Evolutionary conservation across 2,329 filamentous ascomycete species (phyloP), one percentile per base, ranked within the genome.

Genomic region (Phaeomoniella chlamydospora): DNA sequence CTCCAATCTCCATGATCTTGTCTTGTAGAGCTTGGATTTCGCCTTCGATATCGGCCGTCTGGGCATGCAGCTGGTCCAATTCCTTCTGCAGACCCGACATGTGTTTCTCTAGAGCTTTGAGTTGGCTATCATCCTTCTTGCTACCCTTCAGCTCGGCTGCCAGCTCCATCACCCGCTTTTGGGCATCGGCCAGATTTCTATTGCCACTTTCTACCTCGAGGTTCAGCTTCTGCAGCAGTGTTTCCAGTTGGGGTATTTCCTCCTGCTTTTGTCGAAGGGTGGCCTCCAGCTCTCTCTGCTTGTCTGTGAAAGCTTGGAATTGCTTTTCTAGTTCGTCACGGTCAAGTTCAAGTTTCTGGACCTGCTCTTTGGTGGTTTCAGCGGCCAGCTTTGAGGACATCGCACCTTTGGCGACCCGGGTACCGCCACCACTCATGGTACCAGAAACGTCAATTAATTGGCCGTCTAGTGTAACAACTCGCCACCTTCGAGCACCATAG

Each of bases 1-100:
- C 90, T 51, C 90, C 90, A 43, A 94, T 80, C 57, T 94, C 80
- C 90, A 98, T 96, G 51, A 98, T 98, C 66, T 87, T 93, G 68
- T 90, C 80, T 54, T 98, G 88, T 1, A 98, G 67, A 14, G 70
- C 70, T 59, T 93, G 88, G 59, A 98, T 96, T 57, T 96, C 90
- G 16, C 79, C 77, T 54, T 98, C 90, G 5, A 94, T 77, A 32
- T 79, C 90, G 2, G 82, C 74, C n/a, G 82, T 94, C 58, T 96
- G 85, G 6, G 73, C 68, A 41, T 77, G 83, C 6, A 98, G 70
- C 49, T 80, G 81, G 39, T 80, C 74, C 9, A 94, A 74, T 48
- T 94, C 84, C 45, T 74, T 74, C 49, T 85, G 75, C 42, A 92
- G 68, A 40, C 75, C 73, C 5, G 69, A 62, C 35, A 94, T 81